Conservation (phyloP, 768 basidiomycete species). For the Leccinum uliginosum region DNA sequence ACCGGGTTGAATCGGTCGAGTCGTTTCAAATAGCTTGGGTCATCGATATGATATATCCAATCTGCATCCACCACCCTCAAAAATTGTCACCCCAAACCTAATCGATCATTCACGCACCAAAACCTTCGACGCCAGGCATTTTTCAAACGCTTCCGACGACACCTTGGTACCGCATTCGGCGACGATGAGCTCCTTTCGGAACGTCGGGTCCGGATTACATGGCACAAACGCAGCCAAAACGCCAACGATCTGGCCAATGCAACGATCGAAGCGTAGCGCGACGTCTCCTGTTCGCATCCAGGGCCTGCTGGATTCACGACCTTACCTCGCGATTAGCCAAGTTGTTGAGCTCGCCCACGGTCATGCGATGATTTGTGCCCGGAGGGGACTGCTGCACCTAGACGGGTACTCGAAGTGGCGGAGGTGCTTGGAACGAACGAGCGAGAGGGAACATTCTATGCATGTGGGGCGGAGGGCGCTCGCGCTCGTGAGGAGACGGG, state of each 20-base stretch:
- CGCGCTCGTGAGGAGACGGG: slow-evolving; percentile 25
- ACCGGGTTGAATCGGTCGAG: slow-evolving; percentile 26
- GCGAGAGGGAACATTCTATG: slow-evolving; percentile 22
- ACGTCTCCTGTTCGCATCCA: slow-evolving; percentile 22
- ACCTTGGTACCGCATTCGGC: slow-evolving; percentile 25
- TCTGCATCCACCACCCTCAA: slow-evolving; percentile 9
- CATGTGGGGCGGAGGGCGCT: slow-evolving; percentile 18
- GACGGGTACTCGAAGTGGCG: slow-evolving; percentile 4
- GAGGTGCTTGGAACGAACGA: slow-evolving; percentile 15
- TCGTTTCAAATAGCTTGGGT: slow-evolving; percentile 24
- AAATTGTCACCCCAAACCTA: not conserved
- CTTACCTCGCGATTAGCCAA: slow-evolving; percentile 32
- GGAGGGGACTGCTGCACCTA: slow-evolving; percentile 23
- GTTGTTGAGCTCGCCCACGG: slow-evolving; percentile 19
- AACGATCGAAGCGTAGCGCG: slow-evolving; percentile 28
- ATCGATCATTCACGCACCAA: slow-evolving; percentile 10
- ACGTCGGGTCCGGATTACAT: slow-evolving; percentile 24
- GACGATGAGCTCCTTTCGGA: slow-evolving; percentile 27
- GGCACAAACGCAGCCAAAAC: slow-evolving; percentile 25
- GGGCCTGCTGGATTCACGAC: slow-evolving; percentile 21
- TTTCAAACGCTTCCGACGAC: slow-evolving; percentile 11
- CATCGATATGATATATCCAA: slow-evolving; percentile 26
- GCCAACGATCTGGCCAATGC: slow-evolving; percentile 26
- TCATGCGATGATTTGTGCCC: slow-evolving; percentile 21
- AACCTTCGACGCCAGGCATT: slow-evolving; percentile 21